phyloP scores from a whole-genome alignment of 768 basidiomycete genomes.

The Suillus weaverae region DNA sequence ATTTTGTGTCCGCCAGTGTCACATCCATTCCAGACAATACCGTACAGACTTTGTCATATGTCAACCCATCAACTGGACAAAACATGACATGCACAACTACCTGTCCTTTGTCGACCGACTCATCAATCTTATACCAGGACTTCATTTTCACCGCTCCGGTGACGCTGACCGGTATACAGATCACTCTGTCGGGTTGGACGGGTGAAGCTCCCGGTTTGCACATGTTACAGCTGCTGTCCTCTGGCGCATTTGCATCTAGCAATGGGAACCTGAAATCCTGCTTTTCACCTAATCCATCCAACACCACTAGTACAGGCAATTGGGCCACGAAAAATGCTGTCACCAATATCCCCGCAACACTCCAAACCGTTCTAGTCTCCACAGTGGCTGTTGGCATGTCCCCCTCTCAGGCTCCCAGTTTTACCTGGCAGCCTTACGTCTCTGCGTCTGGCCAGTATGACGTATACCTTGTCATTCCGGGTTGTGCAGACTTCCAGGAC shows the following conservation, averaged over 20 bases:
- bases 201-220: slow-evolving; percentile 83
- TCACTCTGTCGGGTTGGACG: slow-evolving; percentile 74
- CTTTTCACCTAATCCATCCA: slow-evolving; percentile 75
- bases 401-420: slow-evolving; percentile 62
- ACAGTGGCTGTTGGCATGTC: slow-evolving; percentile 64
- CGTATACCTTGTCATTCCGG: slow-evolving; percentile 83
- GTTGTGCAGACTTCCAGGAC: slow-evolving; percentile 78
- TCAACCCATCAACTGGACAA: slow-evolving; percentile 73
- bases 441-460: slow-evolving; percentile 85
- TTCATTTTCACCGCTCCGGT: slow-evolving; percentile 73
- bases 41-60: slow-evolving; percentile 71
- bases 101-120: slow-evolving; percentile 81
- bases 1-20: slow-evolving; percentile 49
- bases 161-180: slow-evolving; percentile 85
- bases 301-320: slow-evolving; percentile 60
- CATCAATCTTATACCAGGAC: slow-evolving; percentile 85
- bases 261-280: slow-evolving; percentile 67
- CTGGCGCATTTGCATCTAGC: slow-evolving; percentile 83
- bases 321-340: slow-evolving; percentile 68
- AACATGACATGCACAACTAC: slow-evolving; percentile 73
- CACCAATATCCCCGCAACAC: slow-evolving; percentile 80
- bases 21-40: slow-evolving; percentile 89
- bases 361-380: slow-evolving; percentile 71
- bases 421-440: slow-evolving; percentile 93
- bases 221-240: slow-evolving; percentile 87